Evolutionary conservation across 129 eudicot genomes (phyloP), one percentile per base, ranked within the genome.

Genomic region (Saposhnikovia divaricata): DNA sequence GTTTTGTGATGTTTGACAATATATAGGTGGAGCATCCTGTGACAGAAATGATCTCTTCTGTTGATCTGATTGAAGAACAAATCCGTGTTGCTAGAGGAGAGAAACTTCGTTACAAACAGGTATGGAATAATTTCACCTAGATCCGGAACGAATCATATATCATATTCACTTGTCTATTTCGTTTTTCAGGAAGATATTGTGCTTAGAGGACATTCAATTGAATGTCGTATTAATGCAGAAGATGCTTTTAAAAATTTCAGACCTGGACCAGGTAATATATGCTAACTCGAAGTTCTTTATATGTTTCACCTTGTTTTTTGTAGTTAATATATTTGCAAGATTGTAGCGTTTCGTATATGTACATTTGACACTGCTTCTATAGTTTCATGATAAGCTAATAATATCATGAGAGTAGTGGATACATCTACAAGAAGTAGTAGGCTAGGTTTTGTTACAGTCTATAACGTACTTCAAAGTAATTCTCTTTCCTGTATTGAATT

Each of bases 1-100:
- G 38, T 81, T 78, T 28, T 18, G 48, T 63, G 74, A 21, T 75
- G 28, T 23, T 61, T 6, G 19, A 10, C 38, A 78, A 72, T 45
- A 82, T 80, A 40, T 79, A 95, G 99, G 99, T 95, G 6, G 99
- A 95, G 96, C 99, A 95, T 88, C 99, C 99, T 61, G 99, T 95
- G 85, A 95, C 99, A 19, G 97, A 95, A 82, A 95, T 95, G 99
- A 95, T 95, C 83, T 95, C 95, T 75, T 92, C 99, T 0, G 97
- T 92, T 81, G 99, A 95, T 89, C 88, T 95, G 59, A 95, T 95
- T 85, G 99, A 95, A 85, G 99, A 95, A 85, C 99, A 95, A 82
- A 95, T 95, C 72, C 93, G 97, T 79, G 96, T 95, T 71, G 99
- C 99, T 84, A 89, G 77, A 87, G 99, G 99, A 78, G 99, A 95